Evolutionary conservation across 2,329 filamentous ascomycete genomes (phyloP), one percentile per base, ranked within the genome.

Genomic region (Fusarium sp.): DNA sequence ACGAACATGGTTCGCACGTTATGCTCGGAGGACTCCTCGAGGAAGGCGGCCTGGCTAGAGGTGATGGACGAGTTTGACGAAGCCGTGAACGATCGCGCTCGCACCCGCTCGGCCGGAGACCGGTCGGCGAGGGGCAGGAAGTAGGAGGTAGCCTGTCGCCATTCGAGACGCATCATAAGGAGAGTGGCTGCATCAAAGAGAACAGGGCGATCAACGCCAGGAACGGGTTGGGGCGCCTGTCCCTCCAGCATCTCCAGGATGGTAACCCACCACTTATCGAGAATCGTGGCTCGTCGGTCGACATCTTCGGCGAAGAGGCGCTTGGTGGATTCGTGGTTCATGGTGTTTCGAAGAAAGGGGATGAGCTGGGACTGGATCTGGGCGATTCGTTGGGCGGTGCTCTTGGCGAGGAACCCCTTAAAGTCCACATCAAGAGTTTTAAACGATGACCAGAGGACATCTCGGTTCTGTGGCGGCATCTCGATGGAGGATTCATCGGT

Each of bases 251-350:
- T 91, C 69, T 96, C 94, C 65, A 98, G 84, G 42, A 98, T 85
- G 2, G 90, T 92, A 50, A 88, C 92, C 95, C 95, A 98, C 95
- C 95, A 98, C 79, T 94, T 95, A 80, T 96, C 94, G 67, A 98
- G 84, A 57, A 97, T 94, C 52, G 91, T 91, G 3, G 93, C 89
- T 69, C 95, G 89, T 38, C 93, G 89, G 78, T 98, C 95, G 52
- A 98, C 83, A 80, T 97, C 94, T 83, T 97, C 94, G 2, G 94
- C 87, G n/a, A 89, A 86, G 54, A 98, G 85, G 18, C 80, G 80
- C 68, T 83, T 84, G 76, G 90, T 92, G 10, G 93, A 94, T 2
- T 89, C 84, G 78, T 96, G 92, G 37, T 88, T 84, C 69, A 89
- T 88, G 76, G 95, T 92, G 61, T 89, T 91, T 66, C 90, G 89